Evolutionary conservation across 1,284 basidiomycete genomes (phyloP).

Genomic region (Sanghuangporus sanghuang): DNA sequence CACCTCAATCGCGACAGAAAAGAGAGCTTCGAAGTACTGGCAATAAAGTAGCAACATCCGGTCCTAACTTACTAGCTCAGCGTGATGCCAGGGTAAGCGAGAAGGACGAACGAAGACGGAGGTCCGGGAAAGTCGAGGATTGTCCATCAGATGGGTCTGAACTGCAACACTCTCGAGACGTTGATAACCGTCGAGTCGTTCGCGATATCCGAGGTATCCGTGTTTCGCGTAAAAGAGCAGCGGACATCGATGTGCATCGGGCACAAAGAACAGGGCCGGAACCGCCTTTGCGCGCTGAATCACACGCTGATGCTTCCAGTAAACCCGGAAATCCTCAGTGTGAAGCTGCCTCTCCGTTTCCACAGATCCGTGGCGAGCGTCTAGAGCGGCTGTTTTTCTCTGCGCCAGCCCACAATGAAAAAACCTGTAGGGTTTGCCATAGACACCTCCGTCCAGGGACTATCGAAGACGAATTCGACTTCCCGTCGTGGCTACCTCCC

Average conservation of each 20-base stretch:
- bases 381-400: conserved; percentile 80
- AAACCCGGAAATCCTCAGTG: conserved; percentile 21
- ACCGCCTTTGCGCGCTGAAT: neutral
- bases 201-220: neutral
- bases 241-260: neutral
- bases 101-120: conserved; percentile 42
- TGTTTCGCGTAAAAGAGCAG: neutral
- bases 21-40: neutral
- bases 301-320: conserved; percentile 11
- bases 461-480: conserved; percentile 19
- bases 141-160: conserved; percentile 44
- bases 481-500: conserved; percentile 25
- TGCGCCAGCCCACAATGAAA: conserved; percentile 62
- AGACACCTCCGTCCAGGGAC: conserved; percentile 32
- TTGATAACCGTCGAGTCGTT: neutral
- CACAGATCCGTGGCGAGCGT: conserved; percentile 69
- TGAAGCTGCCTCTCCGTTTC: conserved; percentile 57
- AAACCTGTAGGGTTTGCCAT: conserved; percentile 63
- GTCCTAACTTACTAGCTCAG: conserved; percentile 19
- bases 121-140: conserved; percentile 56
- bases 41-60: conserved; percentile 40
- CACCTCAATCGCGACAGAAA: conserved; percentile 8
- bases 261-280: neutral
- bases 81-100: conserved; percentile 35
- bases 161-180: conserved; percentile 3